Evolutionary conservation across 768 basidiomycete species (phyloP), one percentile per base, ranked within the genome.

Genomic region (Pleurotus giganteus): DNA sequence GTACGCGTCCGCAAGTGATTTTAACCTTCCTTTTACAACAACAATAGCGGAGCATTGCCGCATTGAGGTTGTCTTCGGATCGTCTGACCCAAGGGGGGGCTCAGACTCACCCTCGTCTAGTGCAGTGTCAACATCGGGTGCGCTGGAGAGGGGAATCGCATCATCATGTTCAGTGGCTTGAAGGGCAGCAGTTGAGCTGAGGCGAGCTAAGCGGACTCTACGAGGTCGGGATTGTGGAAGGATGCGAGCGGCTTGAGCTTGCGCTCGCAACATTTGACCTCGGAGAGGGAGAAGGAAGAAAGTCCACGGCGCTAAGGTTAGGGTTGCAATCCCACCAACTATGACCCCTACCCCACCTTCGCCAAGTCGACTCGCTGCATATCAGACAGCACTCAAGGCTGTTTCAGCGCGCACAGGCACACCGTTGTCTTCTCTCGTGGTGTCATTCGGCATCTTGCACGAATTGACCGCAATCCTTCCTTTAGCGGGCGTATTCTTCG

Each of bases 381-480:
- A 81, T 71, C 81, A 69, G 58, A 68, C 77, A 27, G 79, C 80
- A 0, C 78, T 94, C 28, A 70, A 75, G 15, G 70, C 77, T 1
- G 63, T 94, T 9, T 85, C 93, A 15, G 69, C 76, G 4, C 80
- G 85, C 32, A 91, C 91, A 15, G 83, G 88, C 15, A 77, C 89
- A 1, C 89, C 91, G 12, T 65, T 95, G 0, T 77, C 91, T 1
- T 92, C 91, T 9, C 79, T 97, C 58, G 59, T 81, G 7, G 59
- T 89, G 37, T 91, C 93, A 0, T 96, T 97, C 60, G 84, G 81
- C 4, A 71, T 94, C 51, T 75, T 97, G 2, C 94, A 97, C 64
- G 94, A 97, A 65, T 59, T 91, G 9, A 94, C 92, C 0, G 92
- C 94, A 0, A 64, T 94, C 47, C 75, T 84, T 0, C 91, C 94